phyloP scores from a whole-genome alignment of 441 rosid genomes.

The Erodium moschatum region DNA sequence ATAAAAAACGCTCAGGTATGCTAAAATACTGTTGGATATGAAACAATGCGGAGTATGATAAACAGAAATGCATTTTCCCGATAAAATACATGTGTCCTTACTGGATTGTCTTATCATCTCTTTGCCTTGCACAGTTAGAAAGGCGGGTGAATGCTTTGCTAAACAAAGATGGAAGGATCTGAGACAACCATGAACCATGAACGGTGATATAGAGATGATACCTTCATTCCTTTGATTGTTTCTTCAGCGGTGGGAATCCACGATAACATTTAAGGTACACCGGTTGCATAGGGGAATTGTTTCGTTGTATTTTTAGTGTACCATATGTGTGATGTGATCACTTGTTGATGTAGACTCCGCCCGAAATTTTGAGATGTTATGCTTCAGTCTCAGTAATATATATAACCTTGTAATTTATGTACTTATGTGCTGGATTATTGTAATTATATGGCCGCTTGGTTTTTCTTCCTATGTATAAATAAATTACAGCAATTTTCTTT shows the following conservation, averaged over 20 bases:
- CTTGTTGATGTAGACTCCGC: background rate
- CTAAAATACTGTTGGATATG: background rate
- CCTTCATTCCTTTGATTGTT: background rate
- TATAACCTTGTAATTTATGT: background rate
- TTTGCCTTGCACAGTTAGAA: background rate
- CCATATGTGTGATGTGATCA: background rate
- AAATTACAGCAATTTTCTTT: background rate
- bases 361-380: background rate
- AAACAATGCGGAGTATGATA: background rate
- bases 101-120: background rate
- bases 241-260: background rate
- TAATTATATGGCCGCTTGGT: background rate
- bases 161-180: background rate
- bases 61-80: background rate
- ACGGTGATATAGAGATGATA: background rate
- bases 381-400: background rate
- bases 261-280: background rate
- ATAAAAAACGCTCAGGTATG: conserved; percentile 67
- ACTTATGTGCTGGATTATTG: background rate
- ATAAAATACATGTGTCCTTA: background rate
- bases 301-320: background rate
- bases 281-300: background rate
- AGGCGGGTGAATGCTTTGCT: background rate
- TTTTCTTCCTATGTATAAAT: background rate
- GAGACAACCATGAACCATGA: background rate